These are phyloP conservation scores for Neoascochyta sp. DNA, from an alignment of 2,329 filamentous ascomycete species.

Conservation along the genomic window DNA sequence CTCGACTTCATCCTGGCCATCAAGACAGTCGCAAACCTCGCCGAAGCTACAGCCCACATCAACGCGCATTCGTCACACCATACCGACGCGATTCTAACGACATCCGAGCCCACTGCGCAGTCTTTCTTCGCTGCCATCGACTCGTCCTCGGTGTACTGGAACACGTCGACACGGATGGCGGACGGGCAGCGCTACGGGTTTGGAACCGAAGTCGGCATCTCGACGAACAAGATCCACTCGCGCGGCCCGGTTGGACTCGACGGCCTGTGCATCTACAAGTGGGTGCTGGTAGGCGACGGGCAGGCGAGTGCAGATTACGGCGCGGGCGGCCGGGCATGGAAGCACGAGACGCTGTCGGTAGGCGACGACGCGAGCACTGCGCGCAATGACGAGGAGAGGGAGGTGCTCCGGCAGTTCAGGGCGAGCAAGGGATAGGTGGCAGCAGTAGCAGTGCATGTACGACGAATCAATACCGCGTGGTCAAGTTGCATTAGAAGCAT, in stretches of 20 bases:
- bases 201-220: conserved; percentile 96
- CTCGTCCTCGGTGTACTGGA: conserved; percentile 93
- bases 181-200: conserved; percentile 98
- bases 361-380: conserved; percentile 28
- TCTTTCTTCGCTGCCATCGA: conserved; percentile 82
- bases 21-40: conserved; percentile 64
- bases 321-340: conserved; percentile 52
- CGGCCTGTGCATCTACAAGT: conserved; percentile 96
- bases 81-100: conserved; percentile 86
- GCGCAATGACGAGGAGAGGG: conserved; percentile 31
- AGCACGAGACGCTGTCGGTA: conserved; percentile 51
- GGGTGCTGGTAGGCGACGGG: conserved; percentile 78
- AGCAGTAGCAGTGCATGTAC: no score
- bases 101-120: conserved; percentile 64
- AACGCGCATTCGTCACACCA: conserved; percentile 90
- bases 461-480: no score
- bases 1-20: conserved; percentile 79
- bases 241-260: conserved; percentile 91
- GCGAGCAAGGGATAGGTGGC: conserved; percentile 13
- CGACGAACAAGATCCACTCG: conserved; percentile 97
- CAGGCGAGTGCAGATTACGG: conserved; percentile 77
- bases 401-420: conserved; percentile 33
- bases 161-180: conserved; percentile 87
- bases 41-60: conserved; percentile 80
- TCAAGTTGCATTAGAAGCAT: no score